These are phyloP conservation scores for Trichosporon asahii DNA, from an alignment of 1,284 basidiomycete genomes.

Conservation along the genomic window DNA sequence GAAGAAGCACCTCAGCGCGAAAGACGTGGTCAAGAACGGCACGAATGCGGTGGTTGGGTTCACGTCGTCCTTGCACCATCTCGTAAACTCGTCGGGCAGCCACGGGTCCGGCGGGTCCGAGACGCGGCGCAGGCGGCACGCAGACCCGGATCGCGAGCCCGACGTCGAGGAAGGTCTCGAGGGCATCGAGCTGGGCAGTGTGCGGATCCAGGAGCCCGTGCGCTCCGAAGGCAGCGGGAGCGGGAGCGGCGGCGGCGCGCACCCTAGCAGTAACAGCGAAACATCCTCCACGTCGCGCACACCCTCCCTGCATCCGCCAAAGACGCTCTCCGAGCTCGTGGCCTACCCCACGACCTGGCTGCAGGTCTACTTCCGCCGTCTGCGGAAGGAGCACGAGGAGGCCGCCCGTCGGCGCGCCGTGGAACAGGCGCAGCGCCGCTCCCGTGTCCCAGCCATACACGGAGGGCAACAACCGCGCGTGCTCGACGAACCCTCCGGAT, in stretches of 20 bases:
- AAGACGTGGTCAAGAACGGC: conserved; percentile 14
- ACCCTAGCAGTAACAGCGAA: conserved; percentile 37
- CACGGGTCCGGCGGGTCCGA: neutral
- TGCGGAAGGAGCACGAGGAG: conserved; percentile 49
- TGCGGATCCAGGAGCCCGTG: conserved; percentile 18
- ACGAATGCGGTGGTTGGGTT: conserved; percentile 18
- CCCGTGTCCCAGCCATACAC: conserved; percentile 35
- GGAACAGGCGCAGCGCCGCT: conserved; percentile 41
- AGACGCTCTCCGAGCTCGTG: conserved; percentile 36
- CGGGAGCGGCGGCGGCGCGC: conserved; percentile 15
- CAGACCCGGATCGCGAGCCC: neutral
- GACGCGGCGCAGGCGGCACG: neutral
- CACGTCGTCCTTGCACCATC: conserved; percentile 13
- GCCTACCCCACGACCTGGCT: conserved; percentile 46
- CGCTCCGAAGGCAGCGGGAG: neutral
- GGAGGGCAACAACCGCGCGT: neutral
- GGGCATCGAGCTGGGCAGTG: conserved; percentile 21
- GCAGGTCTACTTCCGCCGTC: conserved; percentile 44
- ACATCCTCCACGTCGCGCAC: conserved; percentile 48
- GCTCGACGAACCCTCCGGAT: conserved; percentile 48
- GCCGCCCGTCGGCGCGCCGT: conserved; percentile 45
- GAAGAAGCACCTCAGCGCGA: neutral
- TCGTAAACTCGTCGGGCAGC: neutral
- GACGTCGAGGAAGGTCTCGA: conserved; percentile 29
- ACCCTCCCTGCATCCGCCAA: conserved; percentile 43